phyloP scores from a whole-genome alignment of 106 monocot species.

The Allium sativum region DNA sequence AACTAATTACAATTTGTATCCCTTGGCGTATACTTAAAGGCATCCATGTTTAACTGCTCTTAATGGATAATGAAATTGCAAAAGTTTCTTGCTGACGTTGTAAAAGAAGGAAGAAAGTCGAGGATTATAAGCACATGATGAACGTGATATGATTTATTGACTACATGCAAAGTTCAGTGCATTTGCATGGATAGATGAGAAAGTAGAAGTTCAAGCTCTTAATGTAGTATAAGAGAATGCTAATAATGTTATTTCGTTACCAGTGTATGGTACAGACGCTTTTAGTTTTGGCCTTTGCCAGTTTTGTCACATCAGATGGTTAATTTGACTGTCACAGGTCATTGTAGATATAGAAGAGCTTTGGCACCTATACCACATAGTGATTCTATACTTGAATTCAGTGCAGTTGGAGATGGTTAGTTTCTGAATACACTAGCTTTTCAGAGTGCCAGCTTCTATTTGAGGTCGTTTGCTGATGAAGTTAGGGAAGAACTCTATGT shows the following conservation, averaged over 20 bases:
- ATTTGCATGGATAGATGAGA: too few relatives aligned
- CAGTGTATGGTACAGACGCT: constrained; percentile 11
- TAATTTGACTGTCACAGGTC: constrained; percentile 9
- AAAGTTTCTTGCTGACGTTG: too few relatives aligned
- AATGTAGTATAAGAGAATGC: background rate
- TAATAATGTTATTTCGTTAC: background rate
- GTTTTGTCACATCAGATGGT: background rate
- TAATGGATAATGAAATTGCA: too few relatives aligned
- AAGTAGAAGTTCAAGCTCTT: too few relatives aligned
- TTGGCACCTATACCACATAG: constrained; percentile 55
- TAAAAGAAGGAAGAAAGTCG: too few relatives aligned
- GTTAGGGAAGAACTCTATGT: constrained; percentile 89
- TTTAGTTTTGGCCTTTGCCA: constrained; percentile 10
- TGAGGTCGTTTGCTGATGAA: constrained; percentile 75
- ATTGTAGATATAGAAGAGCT: constrained; percentile 12
- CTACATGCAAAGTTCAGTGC: too few relatives aligned
- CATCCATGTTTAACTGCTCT: too few relatives aligned
- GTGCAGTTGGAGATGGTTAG: constrained; percentile 74
- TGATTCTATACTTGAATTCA: constrained; percentile 76
- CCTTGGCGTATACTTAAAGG: too few relatives aligned
- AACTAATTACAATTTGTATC: too few relatives aligned
- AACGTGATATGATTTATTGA: too few relatives aligned
- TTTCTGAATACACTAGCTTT: constrained; percentile 71
- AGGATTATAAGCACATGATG: too few relatives aligned
- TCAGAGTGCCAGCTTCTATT: constrained; percentile 86